phyloP scores from a whole-genome alignment of 2,329 filamentous ascomycete genomes.

The Botryotinia narcissicola region DNA sequence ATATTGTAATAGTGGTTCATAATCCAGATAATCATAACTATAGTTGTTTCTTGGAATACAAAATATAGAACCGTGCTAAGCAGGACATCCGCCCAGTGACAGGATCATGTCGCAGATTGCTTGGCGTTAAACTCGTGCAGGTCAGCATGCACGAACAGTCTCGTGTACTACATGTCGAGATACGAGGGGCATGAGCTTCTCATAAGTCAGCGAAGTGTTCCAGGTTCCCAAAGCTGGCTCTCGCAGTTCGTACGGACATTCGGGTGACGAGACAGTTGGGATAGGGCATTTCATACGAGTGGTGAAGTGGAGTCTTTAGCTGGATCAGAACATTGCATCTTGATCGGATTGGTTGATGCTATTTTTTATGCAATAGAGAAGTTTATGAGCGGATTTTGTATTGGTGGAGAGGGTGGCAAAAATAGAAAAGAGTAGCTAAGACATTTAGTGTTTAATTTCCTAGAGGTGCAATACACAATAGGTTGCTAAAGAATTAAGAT shows the following conservation, averaged over 20 bases:
- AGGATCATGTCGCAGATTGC: neutral
- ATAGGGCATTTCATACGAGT: neutral
- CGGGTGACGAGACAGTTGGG: neutral
- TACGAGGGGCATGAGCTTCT: neutral
- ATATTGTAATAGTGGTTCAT: neutral
- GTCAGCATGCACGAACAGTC: neutral
- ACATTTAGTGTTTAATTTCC: neutral
- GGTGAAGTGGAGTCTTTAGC: neutral
- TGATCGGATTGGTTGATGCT: neutral
- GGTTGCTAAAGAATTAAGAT: neutral
- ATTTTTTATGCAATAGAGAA: too few relatives aligned
- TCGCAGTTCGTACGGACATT: neutral
- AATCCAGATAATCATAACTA: neutral
- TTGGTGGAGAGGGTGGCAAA: neutral
- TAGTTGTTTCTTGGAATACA: neutral
- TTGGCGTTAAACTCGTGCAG: neutral
- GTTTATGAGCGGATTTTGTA: neutral
- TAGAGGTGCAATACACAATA: neutral
- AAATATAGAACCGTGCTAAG: neutral
- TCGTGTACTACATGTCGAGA: neutral
- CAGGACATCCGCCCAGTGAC: neutral
- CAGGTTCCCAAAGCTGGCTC: neutral
- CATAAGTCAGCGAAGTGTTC: neutral
- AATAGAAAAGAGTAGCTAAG: neutral
- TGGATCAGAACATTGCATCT: neutral